phyloP scores from a whole-genome alignment of 495 filamentous ascomycete species.

The Choiromyces venosus region DNA sequence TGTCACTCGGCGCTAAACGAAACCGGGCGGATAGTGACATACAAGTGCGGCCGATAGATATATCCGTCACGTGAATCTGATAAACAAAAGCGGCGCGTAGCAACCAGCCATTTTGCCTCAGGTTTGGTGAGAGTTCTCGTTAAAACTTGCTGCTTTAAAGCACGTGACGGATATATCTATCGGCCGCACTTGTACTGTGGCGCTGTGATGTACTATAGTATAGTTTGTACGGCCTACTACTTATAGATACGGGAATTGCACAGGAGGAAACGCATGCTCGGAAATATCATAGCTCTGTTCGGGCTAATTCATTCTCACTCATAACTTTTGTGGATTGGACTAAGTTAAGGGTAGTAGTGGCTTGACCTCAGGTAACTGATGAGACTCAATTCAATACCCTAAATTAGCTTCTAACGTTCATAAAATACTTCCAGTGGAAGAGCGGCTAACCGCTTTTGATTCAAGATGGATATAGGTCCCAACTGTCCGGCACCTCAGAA shows the following conservation, averaged over 20 bases:
- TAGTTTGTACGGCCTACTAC: background rate
- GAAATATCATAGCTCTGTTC: background rate
- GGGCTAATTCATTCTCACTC: background rate
- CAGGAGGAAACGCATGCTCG: background rate
- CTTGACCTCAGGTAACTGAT: background rate
- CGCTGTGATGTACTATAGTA: no score
- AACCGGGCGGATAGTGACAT: background rate
- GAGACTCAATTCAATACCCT: background rate
- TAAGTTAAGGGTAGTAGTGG: background rate
- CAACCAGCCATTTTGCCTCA: no score
- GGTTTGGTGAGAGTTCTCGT: no score
- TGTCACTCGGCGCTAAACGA: background rate
- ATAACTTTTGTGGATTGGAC: background rate
- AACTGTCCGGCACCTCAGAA: background rate
- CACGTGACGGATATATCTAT: no score
- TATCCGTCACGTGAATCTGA: no score
- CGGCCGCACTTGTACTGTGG: no score
- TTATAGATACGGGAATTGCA: background rate
- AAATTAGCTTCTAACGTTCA: background rate
- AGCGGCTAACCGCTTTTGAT: background rate
- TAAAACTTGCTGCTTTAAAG: no score
- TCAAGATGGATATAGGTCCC: background rate
- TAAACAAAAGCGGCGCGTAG: no score
- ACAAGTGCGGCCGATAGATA: no score
- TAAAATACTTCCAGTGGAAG: background rate